Conservation (phyloP, 2,329 filamentous ascomycete genomes). For the Fusarium sp. region DNA sequence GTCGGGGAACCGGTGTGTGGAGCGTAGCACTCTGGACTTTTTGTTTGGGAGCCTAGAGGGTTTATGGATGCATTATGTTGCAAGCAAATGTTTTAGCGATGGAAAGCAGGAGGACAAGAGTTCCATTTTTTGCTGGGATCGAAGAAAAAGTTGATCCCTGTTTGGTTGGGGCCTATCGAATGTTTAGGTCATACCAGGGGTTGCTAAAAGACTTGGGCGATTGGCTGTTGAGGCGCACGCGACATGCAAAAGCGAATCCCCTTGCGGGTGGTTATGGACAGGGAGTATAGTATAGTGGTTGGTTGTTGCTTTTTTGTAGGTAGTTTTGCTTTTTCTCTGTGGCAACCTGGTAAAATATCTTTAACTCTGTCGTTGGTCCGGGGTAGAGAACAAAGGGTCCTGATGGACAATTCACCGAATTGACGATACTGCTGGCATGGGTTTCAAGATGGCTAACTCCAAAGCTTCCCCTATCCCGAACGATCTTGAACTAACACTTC, state of each 20-base stretch:
- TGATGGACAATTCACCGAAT: neutral
- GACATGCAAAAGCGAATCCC: slow-evolving; percentile 22
- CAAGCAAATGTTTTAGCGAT: neutral
- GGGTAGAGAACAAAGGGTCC: neutral
- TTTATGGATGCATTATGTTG: neutral
- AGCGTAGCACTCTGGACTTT: neutral
- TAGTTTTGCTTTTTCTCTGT: slow-evolving; percentile 5
- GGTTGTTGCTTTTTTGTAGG: slow-evolving; percentile 5
- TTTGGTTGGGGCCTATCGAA: slow-evolving; percentile 24
- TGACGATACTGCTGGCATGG: neutral
- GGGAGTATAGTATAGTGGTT: neutral
- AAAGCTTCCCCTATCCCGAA: neutral
- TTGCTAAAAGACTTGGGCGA: slow-evolving; percentile 4
- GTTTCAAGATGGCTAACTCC: neutral
- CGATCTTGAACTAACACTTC: neutral
- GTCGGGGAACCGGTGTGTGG: neutral
- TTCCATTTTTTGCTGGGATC: slow-evolving; percentile 1
- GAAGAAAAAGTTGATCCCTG: slow-evolving; percentile 17
- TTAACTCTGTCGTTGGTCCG: neutral
- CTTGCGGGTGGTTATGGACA: neutral
- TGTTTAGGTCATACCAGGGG: slow-evolving; percentile 28
- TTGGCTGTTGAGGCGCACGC: slow-evolving; percentile 25
- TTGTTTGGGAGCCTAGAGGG: neutral
- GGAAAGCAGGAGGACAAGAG: neutral
- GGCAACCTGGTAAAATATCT: neutral